These are phyloP conservation scores for Panaeolus papilionaceus DNA, from an alignment of 768 basidiomycete genomes.

Conservation along the genomic window DNA sequence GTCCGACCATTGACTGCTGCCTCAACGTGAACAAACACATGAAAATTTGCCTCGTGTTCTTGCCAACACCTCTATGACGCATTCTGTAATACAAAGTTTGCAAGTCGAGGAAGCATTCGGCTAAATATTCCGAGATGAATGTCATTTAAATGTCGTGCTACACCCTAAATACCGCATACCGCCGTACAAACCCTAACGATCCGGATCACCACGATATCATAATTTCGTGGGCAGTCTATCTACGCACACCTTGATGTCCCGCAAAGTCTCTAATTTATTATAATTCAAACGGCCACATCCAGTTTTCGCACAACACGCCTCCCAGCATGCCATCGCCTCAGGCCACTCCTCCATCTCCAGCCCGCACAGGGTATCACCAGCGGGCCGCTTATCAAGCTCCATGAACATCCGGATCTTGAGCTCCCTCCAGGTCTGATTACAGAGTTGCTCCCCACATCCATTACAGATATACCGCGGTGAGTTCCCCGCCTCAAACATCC, in stretches of 20 bases:
- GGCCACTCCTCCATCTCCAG: constrained; percentile 51
- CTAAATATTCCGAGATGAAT: constrained; percentile 10
- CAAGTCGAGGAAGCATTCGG: constrained; percentile 12
- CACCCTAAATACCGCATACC: constrained; percentile 9
- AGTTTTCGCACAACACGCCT: constrained; percentile 37
- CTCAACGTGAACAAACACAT: not conserved
- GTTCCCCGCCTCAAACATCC: constrained; percentile 46
- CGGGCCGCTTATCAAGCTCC: constrained; percentile 46
- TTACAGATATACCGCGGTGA: constrained; percentile 35
- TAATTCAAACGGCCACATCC: constrained; percentile 42
- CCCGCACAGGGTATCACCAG: constrained; percentile 43
- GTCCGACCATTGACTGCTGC: too few species aligned
- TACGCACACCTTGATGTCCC: constrained; percentile 38
- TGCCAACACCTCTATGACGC: not conserved
- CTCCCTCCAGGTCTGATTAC: constrained; percentile 46
- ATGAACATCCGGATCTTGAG: constrained; percentile 44
- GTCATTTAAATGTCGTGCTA: constrained; percentile 4
- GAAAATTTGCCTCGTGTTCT: not conserved
- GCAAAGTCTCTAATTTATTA: constrained; percentile 40
- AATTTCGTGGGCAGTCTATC: constrained; percentile 30
- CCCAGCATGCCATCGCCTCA: constrained; percentile 47
- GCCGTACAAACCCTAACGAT: not conserved
- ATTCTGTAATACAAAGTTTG: not conserved
- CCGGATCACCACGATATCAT: constrained; percentile 3
- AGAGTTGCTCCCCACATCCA: constrained; percentile 39